These are phyloP conservation scores for Ceratocystis harringtonii DNA, from an alignment of 2,329 filamentous ascomycete species.

Conservation along the genomic window DNA sequence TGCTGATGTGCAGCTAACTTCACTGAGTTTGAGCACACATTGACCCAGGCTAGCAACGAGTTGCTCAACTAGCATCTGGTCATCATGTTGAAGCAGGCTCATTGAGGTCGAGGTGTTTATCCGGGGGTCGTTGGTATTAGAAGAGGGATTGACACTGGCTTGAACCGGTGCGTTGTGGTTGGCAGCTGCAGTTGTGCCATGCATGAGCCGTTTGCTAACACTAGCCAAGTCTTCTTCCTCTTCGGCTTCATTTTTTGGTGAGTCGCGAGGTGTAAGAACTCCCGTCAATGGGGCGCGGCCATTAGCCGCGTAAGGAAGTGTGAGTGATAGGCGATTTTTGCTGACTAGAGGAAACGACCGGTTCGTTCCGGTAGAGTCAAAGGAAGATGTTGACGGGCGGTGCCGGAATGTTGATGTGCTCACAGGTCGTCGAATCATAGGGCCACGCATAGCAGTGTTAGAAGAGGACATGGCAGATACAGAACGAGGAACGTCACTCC, in stretches of 20 bases:
- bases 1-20: constrained; percentile 38
- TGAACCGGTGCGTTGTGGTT: neutral
- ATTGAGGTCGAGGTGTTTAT: constrained; percentile 26
- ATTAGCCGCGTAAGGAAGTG: constrained; percentile 1
- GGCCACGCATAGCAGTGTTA: constrained; percentile 12
- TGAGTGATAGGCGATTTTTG: constrained; percentile 29
- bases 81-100: constrained; percentile 36
- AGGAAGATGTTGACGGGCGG: constrained; percentile 41
- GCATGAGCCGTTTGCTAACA: constrained; percentile 9
- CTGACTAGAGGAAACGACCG: constrained; percentile 45
- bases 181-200: constrained; percentile 2
- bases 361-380: constrained; percentile 43
- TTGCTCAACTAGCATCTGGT: constrained; percentile 44
- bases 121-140: constrained; percentile 25
- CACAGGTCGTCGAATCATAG: constrained; percentile 29
- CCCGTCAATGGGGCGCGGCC: constrained; percentile 24
- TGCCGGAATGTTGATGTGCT: constrained; percentile 29
- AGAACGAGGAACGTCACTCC: constrained; percentile 11
- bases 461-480: constrained; percentile 14
- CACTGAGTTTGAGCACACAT: constrained; percentile 43
- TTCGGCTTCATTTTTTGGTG: constrained; percentile 35
- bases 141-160: constrained; percentile 28
- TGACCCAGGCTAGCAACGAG: constrained; percentile 44
- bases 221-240: constrained; percentile 30
- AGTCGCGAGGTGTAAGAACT: constrained; percentile 33